Conservation (phyloP, 2,329 filamentous ascomycete genomes). For the Penicillium fuscoglaucum region DNA sequence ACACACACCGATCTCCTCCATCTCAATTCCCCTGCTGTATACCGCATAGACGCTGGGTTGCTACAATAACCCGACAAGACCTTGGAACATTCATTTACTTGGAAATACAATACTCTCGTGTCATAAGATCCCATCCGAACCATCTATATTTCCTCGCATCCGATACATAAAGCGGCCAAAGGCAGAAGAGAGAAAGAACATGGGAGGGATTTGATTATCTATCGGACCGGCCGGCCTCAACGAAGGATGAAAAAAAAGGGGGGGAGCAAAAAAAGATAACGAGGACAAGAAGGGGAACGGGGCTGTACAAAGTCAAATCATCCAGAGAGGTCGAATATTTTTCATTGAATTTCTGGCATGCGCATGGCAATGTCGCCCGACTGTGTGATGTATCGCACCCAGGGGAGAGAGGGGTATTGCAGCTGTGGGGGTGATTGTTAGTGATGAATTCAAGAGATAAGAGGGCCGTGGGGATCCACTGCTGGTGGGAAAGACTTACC, state of each 20-base stretch:
- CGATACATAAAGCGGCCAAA: constrained; percentile 1
- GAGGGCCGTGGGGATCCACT: background rate
- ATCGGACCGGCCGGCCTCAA: constrained; percentile 33
- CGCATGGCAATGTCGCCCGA: constrained; percentile 94
- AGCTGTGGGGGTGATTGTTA: constrained; percentile 57
- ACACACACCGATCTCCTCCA: background rate
- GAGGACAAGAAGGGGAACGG: background rate
- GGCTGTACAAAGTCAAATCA: constrained; percentile 28
- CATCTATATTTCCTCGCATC: constrained; percentile 8
- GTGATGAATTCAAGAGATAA: constrained; percentile 4
- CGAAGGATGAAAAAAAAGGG: constrained; percentile 11
- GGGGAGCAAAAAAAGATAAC: constrained; percentile 8
- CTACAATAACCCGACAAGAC: background rate
- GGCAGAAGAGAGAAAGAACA: constrained; percentile 5
- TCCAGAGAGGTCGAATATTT: constrained; percentile 11
- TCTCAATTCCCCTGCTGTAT: background rate
- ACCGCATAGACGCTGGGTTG: background rate
- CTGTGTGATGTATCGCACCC: constrained; percentile 98
- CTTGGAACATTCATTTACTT: background rate
- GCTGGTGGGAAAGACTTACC: constrained; percentile 58
- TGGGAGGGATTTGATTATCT: constrained; percentile 28
- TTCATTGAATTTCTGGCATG: constrained; percentile 82
- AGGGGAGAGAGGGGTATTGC: constrained; percentile 96
- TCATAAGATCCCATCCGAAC: background rate
- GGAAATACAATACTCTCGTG: background rate